Conservation (phyloP, 345 rosid species). For the Anastatica hierochuntica region DNA sequence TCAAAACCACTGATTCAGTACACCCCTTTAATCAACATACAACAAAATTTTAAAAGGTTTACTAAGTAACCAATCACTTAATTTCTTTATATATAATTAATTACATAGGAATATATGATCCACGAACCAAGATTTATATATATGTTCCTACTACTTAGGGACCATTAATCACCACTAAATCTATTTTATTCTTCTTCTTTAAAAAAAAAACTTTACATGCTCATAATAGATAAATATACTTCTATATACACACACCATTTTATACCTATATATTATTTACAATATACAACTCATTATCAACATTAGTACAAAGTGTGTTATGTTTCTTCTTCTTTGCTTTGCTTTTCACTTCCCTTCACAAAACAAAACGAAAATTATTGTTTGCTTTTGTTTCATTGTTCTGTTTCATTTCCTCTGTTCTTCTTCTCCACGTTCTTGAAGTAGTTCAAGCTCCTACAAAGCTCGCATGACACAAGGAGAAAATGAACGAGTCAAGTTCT, state of each 20-base stretch:
- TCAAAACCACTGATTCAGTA: no score
- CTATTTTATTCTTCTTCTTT: constrained; percentile 1
- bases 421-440: not conserved
- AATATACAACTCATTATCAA: constrained; percentile 14
- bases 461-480: no score
- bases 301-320: constrained; percentile 17
- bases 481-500: constrained; percentile 42
- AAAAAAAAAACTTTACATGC: not conserved
- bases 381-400: no score
- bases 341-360: constrained; percentile 4
- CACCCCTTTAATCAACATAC: not conserved
- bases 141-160: constrained; percentile 35
- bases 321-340: constrained; percentile 1
- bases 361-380: no score
- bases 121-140: no score
- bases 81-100: no score
- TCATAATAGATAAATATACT: not conserved
- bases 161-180: constrained; percentile 30
- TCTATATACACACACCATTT: not conserved
- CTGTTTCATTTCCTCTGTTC: no score
- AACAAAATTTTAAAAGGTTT: not conserved
- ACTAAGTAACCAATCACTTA: not conserved
- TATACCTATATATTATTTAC: constrained; percentile 5
- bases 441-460: constrained; percentile 5
- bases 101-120: no score